These are phyloP conservation scores for Scedosporium dehoogii DNA, from an alignment of 2,329 filamentous ascomycete genomes.

Conservation along the genomic window DNA sequence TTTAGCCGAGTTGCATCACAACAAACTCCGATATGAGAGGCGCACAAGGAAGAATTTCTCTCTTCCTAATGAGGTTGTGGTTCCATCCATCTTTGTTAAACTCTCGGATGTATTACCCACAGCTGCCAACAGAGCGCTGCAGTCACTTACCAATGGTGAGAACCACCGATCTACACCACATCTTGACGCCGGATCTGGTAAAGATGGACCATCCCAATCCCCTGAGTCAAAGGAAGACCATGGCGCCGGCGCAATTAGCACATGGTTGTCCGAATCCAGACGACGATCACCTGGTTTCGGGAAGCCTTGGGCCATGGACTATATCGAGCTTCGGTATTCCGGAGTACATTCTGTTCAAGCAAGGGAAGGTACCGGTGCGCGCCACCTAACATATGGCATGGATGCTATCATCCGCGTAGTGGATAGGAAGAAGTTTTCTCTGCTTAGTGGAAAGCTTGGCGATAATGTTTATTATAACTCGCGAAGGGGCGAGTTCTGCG, in stretches of 20 bases:
- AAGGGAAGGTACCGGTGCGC: constrained; percentile 8
- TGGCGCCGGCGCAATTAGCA: background rate
- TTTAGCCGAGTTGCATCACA: constrained; percentile 34
- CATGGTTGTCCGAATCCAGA: background rate
- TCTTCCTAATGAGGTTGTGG: constrained; percentile 30
- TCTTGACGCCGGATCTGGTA: background rate
- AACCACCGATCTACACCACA: background rate
- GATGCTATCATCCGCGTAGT: constrained; percentile 46
- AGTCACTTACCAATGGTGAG: background rate
- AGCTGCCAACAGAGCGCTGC: background rate
- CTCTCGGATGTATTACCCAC: constrained; percentile 34
- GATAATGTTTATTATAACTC: constrained; percentile 53
- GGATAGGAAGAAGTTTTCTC: constrained; percentile 41
- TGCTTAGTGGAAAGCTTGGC: constrained; percentile 46
- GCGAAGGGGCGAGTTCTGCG: constrained; percentile 49
- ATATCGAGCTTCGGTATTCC: constrained; percentile 47
- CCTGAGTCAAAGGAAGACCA: background rate
- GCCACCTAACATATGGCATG: constrained; percentile 27
- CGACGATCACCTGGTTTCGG: background rate
- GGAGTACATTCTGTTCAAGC: constrained; percentile 24
- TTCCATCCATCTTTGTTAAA: constrained; percentile 39
- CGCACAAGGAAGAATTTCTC: constrained; percentile 23
- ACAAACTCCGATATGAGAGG: constrained; percentile 27
- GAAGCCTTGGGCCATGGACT: constrained; percentile 47
- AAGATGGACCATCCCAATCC: background rate